These are phyloP conservation scores for Suillus luteus DNA, from an alignment of 768 basidiomycete genomes.

Conservation along the genomic window DNA sequence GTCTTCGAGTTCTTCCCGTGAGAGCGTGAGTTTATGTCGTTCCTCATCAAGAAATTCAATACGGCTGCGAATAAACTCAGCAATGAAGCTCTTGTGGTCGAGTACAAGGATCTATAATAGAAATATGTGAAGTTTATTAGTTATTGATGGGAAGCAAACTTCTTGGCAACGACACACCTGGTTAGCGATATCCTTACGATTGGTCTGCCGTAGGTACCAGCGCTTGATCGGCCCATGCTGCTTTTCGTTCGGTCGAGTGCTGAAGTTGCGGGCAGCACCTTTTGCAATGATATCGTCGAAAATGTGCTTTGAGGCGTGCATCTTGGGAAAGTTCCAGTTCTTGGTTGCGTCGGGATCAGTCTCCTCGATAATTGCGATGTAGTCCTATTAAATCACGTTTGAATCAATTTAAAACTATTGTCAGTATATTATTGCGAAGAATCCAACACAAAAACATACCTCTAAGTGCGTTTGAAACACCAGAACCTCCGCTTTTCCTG, in stretches of 20 bases:
- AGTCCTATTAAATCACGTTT: neutral
- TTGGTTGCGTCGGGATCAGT: neutral
- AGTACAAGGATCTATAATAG: slow-evolving; percentile 1
- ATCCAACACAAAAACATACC: too few species aligned
- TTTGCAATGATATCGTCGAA: slow-evolving; percentile 1
- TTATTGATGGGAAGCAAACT: neutral
- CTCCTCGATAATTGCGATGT: neutral
- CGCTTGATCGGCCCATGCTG: neutral
- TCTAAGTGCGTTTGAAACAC: too few species aligned
- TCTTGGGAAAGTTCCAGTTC: slow-evolving; percentile 10
- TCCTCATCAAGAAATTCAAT: slow-evolving; percentile 1
- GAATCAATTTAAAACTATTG: neutral
- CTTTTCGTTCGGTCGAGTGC: neutral
- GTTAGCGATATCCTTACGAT: neutral
- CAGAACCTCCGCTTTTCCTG: slow-evolving; percentile 17
- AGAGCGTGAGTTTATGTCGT: neutral
- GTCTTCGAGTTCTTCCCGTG: neutral
- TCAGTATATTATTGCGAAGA: neutral
- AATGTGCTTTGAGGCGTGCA: neutral
- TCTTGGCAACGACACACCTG: neutral
- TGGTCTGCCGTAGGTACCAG: neutral
- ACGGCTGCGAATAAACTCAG: neutral
- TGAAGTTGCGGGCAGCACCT: neutral
- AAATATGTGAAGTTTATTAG: neutral
- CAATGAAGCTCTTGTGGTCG: neutral